Base-by-base conservation (phyloP, 768 basidiomycete genomes). In the Tulasnella sp. region DNA sequence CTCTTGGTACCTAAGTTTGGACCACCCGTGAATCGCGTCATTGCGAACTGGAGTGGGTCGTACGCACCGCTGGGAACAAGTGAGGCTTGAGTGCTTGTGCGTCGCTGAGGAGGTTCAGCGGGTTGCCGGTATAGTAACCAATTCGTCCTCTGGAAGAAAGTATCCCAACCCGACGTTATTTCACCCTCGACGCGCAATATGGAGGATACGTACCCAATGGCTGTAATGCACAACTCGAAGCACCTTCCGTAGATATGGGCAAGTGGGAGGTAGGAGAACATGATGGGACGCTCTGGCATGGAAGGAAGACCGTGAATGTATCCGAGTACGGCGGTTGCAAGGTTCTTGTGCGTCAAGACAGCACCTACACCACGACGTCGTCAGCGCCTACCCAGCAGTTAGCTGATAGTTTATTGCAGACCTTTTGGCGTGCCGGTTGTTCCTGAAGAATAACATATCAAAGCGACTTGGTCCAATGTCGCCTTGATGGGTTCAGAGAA, bases 61-160 rank as follows among this genome's bases (percentile, higher is more conserved):
- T 40, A n/a, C 75, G 29, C n/a, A 76, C 75, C 0, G 75, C 48
- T 5, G 93, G 91, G 86, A 96, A 91, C 82, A 92, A 89, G 80
- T 91, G 88, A 2, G 97, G 97, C 83, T 91, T 91, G 80, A 97
- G 86, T 80, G 91, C 84, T 83, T 93, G 92, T 39, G 91, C 88
- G 81, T 99, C 97, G 81, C 98, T 96, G 20, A 99, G 87, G 39
- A 99, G 87, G n/a, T 92, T 89, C n/a, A 94, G 84, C 39, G 92
- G 92, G 84, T 98, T 96, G 72, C 96, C 96, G 26, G 93, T 92
- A 82, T 90, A 94, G 84, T 91, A 97, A 29, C 93, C 95, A 81
- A 99, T 90, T 74, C 85, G 86, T 35, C 91, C 91, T 73, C 94
- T 92, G 55, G 84, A 9, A 93, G 86, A 0, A 85, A 81, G 77